Percentiles rank a stretch among this genome's conserved stretches.
Conservation (phyloP, 352 stramenopile species). For the Pythium guiyangense region DNA sequence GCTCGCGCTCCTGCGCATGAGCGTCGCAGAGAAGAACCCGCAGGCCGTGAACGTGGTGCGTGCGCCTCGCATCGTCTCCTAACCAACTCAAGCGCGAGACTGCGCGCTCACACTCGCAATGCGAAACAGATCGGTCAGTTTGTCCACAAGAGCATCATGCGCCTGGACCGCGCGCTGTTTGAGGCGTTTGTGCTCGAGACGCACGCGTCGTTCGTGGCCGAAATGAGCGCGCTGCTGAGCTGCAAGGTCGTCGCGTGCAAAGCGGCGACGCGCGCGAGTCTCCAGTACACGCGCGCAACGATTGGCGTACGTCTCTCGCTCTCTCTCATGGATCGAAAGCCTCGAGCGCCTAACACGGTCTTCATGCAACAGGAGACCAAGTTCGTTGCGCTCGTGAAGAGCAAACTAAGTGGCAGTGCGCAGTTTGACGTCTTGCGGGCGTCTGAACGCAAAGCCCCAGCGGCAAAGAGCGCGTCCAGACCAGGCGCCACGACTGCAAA, state of each 20-base stretch:
- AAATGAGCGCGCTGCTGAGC: constrained; percentile 53
- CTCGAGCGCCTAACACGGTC: background rate
- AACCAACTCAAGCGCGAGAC: no score
- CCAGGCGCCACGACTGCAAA: constrained; percentile 16
- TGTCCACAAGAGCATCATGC: constrained; percentile 41
- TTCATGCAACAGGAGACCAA: constrained; percentile 27
- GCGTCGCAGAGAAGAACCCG: constrained; percentile 37
- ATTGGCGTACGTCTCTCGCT: constrained; percentile 31
- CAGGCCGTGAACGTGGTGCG: constrained; percentile 47
- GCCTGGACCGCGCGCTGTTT: constrained; percentile 35
- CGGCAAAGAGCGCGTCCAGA: background rate
- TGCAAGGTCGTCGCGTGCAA: constrained; percentile 77
- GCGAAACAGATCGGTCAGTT: constrained; percentile 27
- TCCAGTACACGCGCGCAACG: constrained; percentile 41
- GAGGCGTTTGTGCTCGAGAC: constrained; percentile 37
- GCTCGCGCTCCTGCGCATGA: constrained; percentile 22
- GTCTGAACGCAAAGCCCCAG: constrained; percentile 36
- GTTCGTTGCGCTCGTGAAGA: constrained; percentile 56
- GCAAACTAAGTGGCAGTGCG: constrained; percentile 41
- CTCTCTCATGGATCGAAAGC: background rate
- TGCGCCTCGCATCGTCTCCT: background rate
- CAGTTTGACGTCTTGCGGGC: constrained; percentile 65
- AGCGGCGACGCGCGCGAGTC: constrained; percentile 34
- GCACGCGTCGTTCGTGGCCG: constrained; percentile 40
- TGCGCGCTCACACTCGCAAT: no score